Evolutionary conservation across 2,329 filamentous ascomycete species (phyloP).

Genomic region (Teratosphaeria pseudoeucalypti): DNA sequence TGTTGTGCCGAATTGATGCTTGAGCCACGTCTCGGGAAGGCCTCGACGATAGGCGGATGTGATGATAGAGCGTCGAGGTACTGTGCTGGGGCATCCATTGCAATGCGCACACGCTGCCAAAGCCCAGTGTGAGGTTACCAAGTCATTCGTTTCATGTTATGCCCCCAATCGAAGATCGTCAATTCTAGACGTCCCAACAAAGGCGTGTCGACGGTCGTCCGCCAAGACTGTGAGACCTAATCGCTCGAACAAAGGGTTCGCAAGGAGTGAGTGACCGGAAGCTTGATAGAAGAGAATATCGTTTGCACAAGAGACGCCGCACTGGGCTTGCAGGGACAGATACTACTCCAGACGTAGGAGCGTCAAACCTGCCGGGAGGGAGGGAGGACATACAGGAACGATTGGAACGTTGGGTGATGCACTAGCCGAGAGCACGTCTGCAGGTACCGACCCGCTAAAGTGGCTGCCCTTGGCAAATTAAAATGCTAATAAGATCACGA

Average conservation of each 20-base stretch:
- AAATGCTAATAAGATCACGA: background rate
- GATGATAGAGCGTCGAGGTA: slow-evolving; percentile 8
- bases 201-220: background rate
- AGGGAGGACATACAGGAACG: background rate
- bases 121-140: background rate
- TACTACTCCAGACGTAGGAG: background rate
- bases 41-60: background rate
- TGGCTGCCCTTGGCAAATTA: background rate
- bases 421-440: background rate
- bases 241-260: background rate
- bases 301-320: background rate
- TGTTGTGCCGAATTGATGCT: slow-evolving; percentile 6
- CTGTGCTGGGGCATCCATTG: slow-evolving; percentile 13
- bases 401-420: background rate
- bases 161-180: background rate
- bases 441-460: background rate
- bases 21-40: slow-evolving; percentile 7
- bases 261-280: background rate
- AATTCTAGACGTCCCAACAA: background rate
- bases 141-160: background rate
- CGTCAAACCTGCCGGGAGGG: background rate
- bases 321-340: background rate
- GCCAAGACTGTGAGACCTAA: background rate
- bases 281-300: background rate
- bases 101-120: slow-evolving; percentile 1